Evolutionary conservation across 2,329 filamentous ascomycete genomes (phyloP).

Genomic region (Diplodia seriata): DNA sequence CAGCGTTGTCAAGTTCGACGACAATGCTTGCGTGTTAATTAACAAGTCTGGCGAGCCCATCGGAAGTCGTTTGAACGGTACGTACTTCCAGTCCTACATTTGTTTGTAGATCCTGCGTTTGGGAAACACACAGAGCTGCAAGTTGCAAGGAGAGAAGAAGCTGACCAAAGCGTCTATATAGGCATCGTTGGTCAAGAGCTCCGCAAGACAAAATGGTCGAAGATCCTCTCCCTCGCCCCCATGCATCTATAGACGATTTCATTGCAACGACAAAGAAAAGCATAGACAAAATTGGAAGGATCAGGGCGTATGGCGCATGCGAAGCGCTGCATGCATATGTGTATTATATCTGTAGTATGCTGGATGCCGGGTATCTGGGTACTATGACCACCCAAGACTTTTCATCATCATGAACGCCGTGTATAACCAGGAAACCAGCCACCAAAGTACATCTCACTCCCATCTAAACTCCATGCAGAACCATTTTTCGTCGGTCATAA

Average conservation of each 20-base stretch:
- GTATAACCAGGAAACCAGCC: constrained; percentile 12
- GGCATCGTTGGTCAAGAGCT: constrained; percentile 89
- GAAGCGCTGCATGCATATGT: constrained; percentile 9
- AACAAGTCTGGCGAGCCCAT: constrained; percentile 97
- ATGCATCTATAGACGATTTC: constrained; percentile 67
- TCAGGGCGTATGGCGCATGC: constrained; percentile 2
- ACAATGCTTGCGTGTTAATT: constrained; percentile 96
- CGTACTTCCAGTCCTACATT: neutral
- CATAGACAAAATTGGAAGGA: constrained; percentile 5
- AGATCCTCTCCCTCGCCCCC: constrained; percentile 94
- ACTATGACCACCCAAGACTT: constrained; percentile 24
- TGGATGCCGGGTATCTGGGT: constrained; percentile 27
- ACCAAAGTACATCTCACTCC: constrained; percentile 11
- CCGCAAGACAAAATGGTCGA: constrained; percentile 94
- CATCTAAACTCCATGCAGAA: constrained; percentile 21
- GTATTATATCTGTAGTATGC: constrained; percentile 26
- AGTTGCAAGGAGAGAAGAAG: neutral
- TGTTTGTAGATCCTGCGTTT: neutral
- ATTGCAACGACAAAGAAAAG: constrained; percentile 28
- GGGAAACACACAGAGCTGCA: neutral
- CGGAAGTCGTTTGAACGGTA: constrained; percentile 85
- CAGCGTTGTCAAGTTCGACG: constrained; percentile 89
- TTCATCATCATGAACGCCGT: constrained; percentile 27
- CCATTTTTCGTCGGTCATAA: constrained; percentile 2
- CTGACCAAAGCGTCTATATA: constrained; percentile 44